phyloP scores from a whole-genome alignment of 768 basidiomycete species.

The Trametes coccinea region DNA sequence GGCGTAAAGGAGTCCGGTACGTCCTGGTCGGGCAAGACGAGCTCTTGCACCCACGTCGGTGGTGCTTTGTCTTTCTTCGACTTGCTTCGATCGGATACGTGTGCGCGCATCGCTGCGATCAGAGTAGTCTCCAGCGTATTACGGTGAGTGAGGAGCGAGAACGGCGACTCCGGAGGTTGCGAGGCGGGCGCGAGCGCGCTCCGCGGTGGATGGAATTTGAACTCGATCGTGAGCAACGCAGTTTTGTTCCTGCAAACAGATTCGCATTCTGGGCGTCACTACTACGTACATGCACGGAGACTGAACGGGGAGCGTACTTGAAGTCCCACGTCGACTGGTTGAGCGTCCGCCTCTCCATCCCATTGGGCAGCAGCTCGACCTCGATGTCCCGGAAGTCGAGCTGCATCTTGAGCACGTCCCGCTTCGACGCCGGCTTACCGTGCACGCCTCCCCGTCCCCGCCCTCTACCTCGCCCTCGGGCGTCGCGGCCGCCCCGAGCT shows the following conservation, averaged over 20 bases:
- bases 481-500: constrained; percentile 29
- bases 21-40: constrained; percentile 54
- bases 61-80: constrained; percentile 46
- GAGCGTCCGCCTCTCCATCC: constrained; percentile 75
- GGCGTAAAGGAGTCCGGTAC: constrained; percentile 55
- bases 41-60: constrained; percentile 57
- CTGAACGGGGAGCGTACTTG: constrained; percentile 53
- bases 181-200: constrained; percentile 44
- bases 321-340: constrained; percentile 86
- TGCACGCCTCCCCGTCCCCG: constrained; percentile 31
- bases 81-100: constrained; percentile 42
- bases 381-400: constrained; percentile 69
- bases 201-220: constrained; percentile 60
- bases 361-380: constrained; percentile 73
- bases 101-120: constrained; percentile 48
- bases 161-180: constrained; percentile 38
- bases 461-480: constrained; percentile 31
- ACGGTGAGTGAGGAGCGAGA: constrained; percentile 63
- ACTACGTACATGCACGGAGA: constrained; percentile 15
- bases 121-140: constrained; percentile 55
- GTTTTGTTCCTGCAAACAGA: constrained; percentile 55
- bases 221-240: constrained; percentile 70
- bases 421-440: constrained; percentile 50
- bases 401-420: constrained; percentile 66
- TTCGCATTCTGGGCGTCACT: constrained; percentile 9